A percentile compares a stretch with the other conserved stretches of the same genome.
Conservation (phyloP, 2,329 filamentous ascomycete species). For the Orbilia blumenaviensis region DNA sequence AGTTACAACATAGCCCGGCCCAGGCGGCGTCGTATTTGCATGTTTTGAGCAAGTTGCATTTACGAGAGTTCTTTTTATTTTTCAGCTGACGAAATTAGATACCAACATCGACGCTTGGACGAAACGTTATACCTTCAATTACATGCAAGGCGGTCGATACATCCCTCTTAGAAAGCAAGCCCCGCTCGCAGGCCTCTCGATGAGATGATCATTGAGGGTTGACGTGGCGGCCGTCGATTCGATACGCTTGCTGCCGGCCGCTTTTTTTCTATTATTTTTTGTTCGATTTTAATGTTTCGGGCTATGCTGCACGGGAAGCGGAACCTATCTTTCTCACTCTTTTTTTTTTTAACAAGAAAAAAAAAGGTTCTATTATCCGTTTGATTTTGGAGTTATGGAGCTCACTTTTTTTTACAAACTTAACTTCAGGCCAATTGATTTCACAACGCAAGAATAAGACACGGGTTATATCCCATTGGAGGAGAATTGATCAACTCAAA, state of each 20-base stretch:
- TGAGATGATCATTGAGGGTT: constrained; percentile 54
- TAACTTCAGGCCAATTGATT: constrained; percentile 53
- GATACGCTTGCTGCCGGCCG: constrained; percentile 52
- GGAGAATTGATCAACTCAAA: constrained; percentile 54
- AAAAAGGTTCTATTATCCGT: constrained; percentile 41
- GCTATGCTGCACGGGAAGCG: constrained; percentile 53
- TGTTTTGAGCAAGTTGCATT: constrained; percentile 54
- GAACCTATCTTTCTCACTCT: constrained; percentile 33
- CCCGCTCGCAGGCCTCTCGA: constrained; percentile 51
- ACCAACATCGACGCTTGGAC: constrained; percentile 53
- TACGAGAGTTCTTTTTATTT: constrained; percentile 49
- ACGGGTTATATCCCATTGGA: constrained; percentile 55
- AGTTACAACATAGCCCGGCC: constrained; percentile 51
- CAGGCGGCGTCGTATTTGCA: constrained; percentile 53
- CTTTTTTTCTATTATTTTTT: constrained; percentile 50
- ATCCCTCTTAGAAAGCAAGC: constrained; percentile 51
- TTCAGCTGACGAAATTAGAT: constrained; percentile 55
- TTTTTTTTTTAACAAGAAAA: constrained; percentile 46
- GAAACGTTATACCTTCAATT: constrained; percentile 52
- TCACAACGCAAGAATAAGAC: constrained; percentile 53
- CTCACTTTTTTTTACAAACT: constrained; percentile 53
- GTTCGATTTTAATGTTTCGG: constrained; percentile 52
- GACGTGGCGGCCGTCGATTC: constrained; percentile 54
- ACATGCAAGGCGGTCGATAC: constrained; percentile 53
- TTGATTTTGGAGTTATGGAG: constrained; percentile 54